phyloP scores from a whole-genome alignment of 306 rosid genomes.

The Medicago arabica region DNA sequence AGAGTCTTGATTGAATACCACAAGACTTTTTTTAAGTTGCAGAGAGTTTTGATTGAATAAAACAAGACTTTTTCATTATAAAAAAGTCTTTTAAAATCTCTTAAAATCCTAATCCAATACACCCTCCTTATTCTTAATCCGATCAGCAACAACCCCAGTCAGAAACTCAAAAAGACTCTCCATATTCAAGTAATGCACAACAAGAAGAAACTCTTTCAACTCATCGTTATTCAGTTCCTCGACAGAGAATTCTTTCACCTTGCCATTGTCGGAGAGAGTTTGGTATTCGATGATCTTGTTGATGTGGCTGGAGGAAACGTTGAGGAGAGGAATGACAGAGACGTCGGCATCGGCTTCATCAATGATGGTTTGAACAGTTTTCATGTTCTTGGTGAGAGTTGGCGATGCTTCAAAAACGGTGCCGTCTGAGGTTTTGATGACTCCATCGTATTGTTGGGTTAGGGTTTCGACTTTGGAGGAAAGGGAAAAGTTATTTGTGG shows the following conservation, averaged over 20 bases:
- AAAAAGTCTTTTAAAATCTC: no score
- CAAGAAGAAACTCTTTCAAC: background rate
- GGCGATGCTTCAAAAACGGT: slow-evolving; percentile 31
- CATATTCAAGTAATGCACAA: background rate
- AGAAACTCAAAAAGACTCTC: background rate
- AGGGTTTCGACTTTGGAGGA: no score
- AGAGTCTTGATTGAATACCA: no score
- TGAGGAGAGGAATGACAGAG: slow-evolving; percentile 36
- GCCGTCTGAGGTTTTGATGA: slow-evolving; percentile 34
- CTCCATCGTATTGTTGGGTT: background rate
- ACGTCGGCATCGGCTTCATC: background rate
- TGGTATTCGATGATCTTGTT: background rate
- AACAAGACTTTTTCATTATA: no score
- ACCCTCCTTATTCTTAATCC: background rate
- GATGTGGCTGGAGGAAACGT: background rate
- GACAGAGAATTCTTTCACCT: background rate
- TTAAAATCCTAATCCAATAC: no score
- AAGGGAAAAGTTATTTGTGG: background rate
- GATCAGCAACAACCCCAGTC: background rate
- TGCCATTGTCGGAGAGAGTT: background rate
- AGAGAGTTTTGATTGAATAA: no score
- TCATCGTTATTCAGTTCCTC: background rate
- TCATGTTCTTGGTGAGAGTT: slow-evolving; percentile 27
- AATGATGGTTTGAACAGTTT: slow-evolving; percentile 35
- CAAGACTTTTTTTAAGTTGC: no score